These are phyloP conservation scores for Tephrocybe sp. DNA, from an alignment of 768 basidiomycete genomes.

Conservation along the genomic window DNA sequence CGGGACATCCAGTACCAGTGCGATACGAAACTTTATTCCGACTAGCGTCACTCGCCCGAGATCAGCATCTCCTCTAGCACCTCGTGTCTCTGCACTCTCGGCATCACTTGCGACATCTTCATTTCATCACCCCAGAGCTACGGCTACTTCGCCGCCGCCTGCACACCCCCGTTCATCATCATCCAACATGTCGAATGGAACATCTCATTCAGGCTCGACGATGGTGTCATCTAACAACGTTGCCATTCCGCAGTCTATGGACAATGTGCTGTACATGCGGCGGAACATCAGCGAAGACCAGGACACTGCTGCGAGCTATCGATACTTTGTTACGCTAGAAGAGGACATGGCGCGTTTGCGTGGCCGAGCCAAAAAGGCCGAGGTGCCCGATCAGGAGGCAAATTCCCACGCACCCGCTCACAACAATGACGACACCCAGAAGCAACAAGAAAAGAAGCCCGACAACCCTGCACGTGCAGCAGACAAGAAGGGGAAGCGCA, in stretches of 20 bases:
- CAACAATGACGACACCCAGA: constrained; percentile 21
- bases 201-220: constrained; percentile 25
- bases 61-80: constrained; percentile 33
- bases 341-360: constrained; percentile 39
- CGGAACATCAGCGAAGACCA: constrained; percentile 38
- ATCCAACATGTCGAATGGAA: constrained; percentile 14
- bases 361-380: constrained; percentile 22
- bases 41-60: constrained; percentile 36
- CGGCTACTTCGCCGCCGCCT: constrained; percentile 18
- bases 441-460: constrained; percentile 8
- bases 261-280: constrained; percentile 40
- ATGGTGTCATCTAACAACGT: constrained; percentile 33
- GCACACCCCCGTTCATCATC: constrained; percentile 12
- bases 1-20: constrained; percentile 32
- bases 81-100: constrained; percentile 61
- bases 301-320: constrained; percentile 45
- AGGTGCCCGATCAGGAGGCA: constrained; percentile 20
- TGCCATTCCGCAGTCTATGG: constrained; percentile 23
- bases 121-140: constrained; percentile 51
- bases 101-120: constrained; percentile 62
- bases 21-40: constrained; percentile 60
- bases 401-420: constrained; percentile 16
- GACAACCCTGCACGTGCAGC: constrained; percentile 25
- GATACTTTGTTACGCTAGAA: constrained; percentile 41
- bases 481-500: constrained; percentile 53